phyloP scores from a whole-genome alignment of 768 basidiomycete genomes.

The Neoboletus subvelutipes region DNA sequence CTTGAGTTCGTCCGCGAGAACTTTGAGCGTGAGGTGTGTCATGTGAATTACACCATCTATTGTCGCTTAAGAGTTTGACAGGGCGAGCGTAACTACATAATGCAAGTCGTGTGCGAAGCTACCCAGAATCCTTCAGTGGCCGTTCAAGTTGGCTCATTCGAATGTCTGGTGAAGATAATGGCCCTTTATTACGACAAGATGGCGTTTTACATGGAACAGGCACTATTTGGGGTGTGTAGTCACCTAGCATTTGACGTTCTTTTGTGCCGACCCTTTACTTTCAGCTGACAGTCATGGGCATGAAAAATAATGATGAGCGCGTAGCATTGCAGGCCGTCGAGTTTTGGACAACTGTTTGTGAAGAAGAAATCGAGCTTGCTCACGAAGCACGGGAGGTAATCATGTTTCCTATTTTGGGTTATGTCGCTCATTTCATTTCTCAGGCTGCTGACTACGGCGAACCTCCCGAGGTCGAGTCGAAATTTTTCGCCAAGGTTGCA shows the following conservation, averaged over 20 bases:
- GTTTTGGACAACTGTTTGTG: conserved; percentile 99
- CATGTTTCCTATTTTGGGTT: neutral
- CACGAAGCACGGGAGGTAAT: conserved; percentile 88
- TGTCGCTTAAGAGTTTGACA: conserved; percentile 32
- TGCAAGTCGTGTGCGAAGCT: conserved; percentile 99
- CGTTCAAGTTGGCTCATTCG: conserved; percentile 96
- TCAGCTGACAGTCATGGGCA: conserved; percentile 94
- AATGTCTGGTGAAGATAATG: conserved; percentile 96
- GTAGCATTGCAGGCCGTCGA: conserved; percentile 97
- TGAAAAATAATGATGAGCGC: conserved; percentile 89
- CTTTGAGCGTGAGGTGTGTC: conserved; percentile 90
- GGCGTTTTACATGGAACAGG: conserved; percentile 99
- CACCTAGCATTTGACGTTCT: conserved; percentile 3
- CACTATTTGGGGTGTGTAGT: conserved; percentile 85
- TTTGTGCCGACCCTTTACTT: conserved; percentile 14
- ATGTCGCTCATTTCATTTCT: conserved; percentile 9
- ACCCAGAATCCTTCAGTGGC: conserved; percentile 78
- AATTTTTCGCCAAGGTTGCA: conserved; percentile 91
- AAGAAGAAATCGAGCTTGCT: conserved; percentile 92
- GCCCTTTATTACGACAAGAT: conserved; percentile 98
- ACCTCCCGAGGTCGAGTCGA: conserved; percentile 79
- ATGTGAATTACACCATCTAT: neutral
- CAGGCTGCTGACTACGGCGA: conserved; percentile 92
- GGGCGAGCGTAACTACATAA: conserved; percentile 99
- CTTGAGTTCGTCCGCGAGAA: conserved; percentile 97